Base-by-base conservation (phyloP, 2,329 filamentous ascomycete genomes). In the Fusarium solani-melongenae region DNA sequence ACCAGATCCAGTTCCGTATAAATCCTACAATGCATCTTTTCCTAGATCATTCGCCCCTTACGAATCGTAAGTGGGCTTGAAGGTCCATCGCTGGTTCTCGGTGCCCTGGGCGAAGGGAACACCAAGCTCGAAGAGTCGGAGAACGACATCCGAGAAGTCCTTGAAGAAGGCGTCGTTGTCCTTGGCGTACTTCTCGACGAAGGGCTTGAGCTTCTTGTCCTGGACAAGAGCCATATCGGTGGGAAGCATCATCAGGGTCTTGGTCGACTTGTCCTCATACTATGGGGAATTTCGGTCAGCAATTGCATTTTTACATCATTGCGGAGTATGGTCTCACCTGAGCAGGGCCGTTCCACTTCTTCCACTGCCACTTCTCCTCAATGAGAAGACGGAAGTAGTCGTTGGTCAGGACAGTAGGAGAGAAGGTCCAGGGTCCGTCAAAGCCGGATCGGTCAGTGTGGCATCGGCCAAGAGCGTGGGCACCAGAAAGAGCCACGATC, bases 221-320 rank as follows among this genome's bases (percentile, higher is more conserved):
- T 95, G 90, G 80, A 97, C 86, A 65, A 98, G 88, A 65, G 92
- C 93, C 85, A 97, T 91, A 81, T 99, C 96, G 74, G 94, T 93
- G 62, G 96, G 96, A 83, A 99, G 87, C 96, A 99, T 98, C 96
- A 99, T 98, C 78, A 98, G 86, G 46, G 89, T 88, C 90, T 97
- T 95, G 79, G 92, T 94, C 80, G 88, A 90, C 86, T 93, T 93
- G 86, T 98, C 95, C 86, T 97, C 92, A 82, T 92, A 96, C 89
- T 97, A 67, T 65, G 36, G 6, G 7, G 5, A n/a, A 14, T 12
- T 2, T 31, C 5, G 17, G 72, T 77, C 55, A 73, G 70, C 36
- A 68, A 49, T 44, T 15, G 15, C 29, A 7, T 41, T 24, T 4
- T 33, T 7, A 15, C 24, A 7, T 11, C 20, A 11, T 12, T 33